Conservation (phyloP, 106 monocot species). For the Chionographis japonica region DNA sequence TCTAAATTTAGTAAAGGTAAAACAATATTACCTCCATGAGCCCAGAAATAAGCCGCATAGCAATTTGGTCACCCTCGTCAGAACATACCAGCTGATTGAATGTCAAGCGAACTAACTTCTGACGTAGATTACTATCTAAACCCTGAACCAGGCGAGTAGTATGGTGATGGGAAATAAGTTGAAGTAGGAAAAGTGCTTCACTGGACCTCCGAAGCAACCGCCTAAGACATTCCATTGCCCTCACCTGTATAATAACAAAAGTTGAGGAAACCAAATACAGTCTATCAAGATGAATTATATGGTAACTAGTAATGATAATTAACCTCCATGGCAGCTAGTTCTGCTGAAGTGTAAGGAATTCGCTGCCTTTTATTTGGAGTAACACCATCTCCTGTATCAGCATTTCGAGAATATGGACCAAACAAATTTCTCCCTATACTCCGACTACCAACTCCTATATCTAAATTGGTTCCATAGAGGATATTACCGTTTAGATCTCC, state of each 20-base stretch:
- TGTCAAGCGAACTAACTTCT: conserved; percentile 68
- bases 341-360: conserved; percentile 53
- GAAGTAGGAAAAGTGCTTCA: conserved; percentile 96
- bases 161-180: conserved; percentile 88
- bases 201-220: conserved; percentile 88
- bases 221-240: conserved; percentile 95
- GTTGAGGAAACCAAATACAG: not conserved
- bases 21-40: conserved; percentile 78
- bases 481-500: conserved; percentile 81
- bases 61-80: conserved; percentile 86
- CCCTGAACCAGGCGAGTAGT: conserved; percentile 71
- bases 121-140: conserved; percentile 46
- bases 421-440: conserved; percentile 30
- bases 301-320: not conserved
- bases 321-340: conserved; percentile 98
- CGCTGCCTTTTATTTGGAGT: conserved; percentile 61
- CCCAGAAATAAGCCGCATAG: conserved; percentile 79
- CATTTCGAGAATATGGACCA: conserved; percentile 8
- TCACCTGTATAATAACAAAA: conserved; percentile 44
- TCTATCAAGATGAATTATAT: not conserved
- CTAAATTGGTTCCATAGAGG: conserved; percentile 51
- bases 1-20: not conserved
- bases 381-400: conserved; percentile 24
- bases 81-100: conserved; percentile 94
- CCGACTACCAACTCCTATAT: conserved; percentile 19